Evolutionary conservation across 2,329 filamentous ascomycete genomes (phyloP).

Genomic region (Leptographium lundbergii): DNA sequence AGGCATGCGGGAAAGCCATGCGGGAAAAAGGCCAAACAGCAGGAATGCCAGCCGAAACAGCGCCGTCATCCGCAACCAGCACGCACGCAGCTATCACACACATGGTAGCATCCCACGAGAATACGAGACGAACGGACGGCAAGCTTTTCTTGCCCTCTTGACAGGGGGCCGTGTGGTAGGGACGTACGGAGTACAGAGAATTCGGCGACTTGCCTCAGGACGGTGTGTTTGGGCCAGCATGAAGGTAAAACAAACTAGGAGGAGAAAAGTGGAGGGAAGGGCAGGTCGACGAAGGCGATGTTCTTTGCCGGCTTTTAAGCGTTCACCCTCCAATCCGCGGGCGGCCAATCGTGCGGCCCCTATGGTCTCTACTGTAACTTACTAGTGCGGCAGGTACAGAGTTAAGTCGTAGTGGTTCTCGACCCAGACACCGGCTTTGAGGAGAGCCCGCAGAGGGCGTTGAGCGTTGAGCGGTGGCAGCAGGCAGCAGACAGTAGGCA

Average conservation of each 20-base stretch:
- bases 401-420: slow-evolving; percentile 1
- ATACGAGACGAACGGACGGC: neutral
- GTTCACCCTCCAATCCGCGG: neutral
- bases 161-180: no score
- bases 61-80: neutral
- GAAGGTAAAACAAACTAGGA: slow-evolving; percentile 12
- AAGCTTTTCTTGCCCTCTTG: no score
- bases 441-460: neutral
- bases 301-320: neutral
- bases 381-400: slow-evolving; percentile 7
- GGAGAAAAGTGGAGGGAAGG: slow-evolving; percentile 4
- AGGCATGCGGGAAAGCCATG: neutral
- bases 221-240: slow-evolving; percentile 2
- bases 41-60: neutral
- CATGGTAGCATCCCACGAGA: neutral
- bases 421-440: neutral
- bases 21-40: neutral
- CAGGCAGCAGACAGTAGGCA: neutral
- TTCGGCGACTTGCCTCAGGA: neutral
- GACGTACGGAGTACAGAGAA: no score
- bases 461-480: no score
- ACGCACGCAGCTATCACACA: neutral
- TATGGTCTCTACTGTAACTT: slow-evolving; percentile 4
- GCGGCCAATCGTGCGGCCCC: neutral
- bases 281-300: neutral